Evolutionary conservation across 2,329 filamentous ascomycete species (phyloP).

Genomic region (Xenoacremonium recifei): DNA sequence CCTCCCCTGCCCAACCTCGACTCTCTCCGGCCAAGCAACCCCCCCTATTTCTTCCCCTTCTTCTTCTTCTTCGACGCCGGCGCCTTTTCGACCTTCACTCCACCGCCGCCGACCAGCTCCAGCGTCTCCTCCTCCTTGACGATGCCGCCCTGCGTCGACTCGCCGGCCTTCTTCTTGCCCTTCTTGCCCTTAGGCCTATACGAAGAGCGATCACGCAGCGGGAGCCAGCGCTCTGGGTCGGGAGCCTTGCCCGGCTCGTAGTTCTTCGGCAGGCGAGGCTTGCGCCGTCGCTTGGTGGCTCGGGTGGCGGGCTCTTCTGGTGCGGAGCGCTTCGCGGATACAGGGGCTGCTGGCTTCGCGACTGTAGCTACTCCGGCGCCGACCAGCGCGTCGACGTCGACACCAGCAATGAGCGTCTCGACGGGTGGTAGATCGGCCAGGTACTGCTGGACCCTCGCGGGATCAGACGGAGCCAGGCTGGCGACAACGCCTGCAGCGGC

Average conservation of each 20-base stretch:
- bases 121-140: constrained; percentile 71
- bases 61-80: constrained; percentile 42
- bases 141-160: constrained; percentile 81
- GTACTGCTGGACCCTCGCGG: constrained; percentile 53
- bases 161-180: constrained; percentile 77
- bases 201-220: constrained; percentile 81
- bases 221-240: constrained; percentile 92
- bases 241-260: constrained; percentile 75
- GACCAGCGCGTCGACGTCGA: constrained; percentile 63
- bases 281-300: constrained; percentile 55
- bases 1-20: too few relatives aligned
- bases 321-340: constrained; percentile 51
- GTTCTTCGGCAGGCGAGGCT: constrained; percentile 67
- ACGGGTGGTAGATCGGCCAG: constrained; percentile 60
- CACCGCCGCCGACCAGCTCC: constrained; percentile 62
- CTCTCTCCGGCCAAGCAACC: too few relatives aligned
- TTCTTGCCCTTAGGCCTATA: constrained; percentile 92
- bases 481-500: constrained; percentile 84
- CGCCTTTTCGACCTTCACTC: constrained; percentile 64
- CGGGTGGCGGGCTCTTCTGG: constrained; percentile 37
- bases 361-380: constrained; percentile 58
- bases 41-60: constrained; percentile 51
- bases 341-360: constrained; percentile 31
- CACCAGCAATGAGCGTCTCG: constrained; percentile 56
- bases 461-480: constrained; percentile 65